These are phyloP conservation scores for Penicillium manginii DNA, from an alignment of 495 filamentous ascomycete species.

Conservation along the genomic window DNA sequence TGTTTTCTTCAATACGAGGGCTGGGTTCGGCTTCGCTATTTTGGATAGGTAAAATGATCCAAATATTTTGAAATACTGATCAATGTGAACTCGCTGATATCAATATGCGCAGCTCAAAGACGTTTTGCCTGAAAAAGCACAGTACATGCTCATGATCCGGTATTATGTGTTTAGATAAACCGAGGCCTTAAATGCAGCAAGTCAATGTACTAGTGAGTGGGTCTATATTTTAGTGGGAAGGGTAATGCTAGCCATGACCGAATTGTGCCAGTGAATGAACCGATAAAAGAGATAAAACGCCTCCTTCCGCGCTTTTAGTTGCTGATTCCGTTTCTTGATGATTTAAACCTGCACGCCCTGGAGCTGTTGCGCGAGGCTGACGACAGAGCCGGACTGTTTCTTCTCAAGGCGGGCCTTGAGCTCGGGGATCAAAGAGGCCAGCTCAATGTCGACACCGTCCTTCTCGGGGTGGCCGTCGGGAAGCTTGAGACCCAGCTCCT, in stretches of 20 bases:
- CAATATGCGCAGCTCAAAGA: no score
- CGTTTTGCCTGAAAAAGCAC: no score
- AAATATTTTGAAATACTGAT: no score
- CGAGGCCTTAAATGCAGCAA: neutral
- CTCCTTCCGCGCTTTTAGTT: slow-evolving; percentile 10
- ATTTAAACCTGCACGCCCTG: slow-evolving; percentile 25
- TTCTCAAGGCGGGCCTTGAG: slow-evolving; percentile 47
- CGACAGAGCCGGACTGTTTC: slow-evolving; percentile 26
- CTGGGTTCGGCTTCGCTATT: no score
- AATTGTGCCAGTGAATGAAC: slow-evolving; percentile 2
- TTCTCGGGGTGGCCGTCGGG: slow-evolving; percentile 82
- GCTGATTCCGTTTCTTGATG: slow-evolving; percentile 13
- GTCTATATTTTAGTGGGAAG: slow-evolving; percentile 9
- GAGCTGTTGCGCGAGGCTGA: slow-evolving; percentile 30
- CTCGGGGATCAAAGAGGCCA: slow-evolving; percentile 63
- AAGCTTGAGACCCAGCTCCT: slow-evolving; percentile 71
- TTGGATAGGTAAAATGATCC: no score
- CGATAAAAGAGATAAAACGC: slow-evolving; percentile 17
- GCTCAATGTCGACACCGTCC: slow-evolving; percentile 73
- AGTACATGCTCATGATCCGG: no score
- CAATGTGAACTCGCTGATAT: no score
- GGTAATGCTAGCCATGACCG: slow-evolving; percentile 5
- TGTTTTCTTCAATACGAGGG: no score
- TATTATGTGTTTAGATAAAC: neutral
- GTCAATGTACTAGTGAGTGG: neutral